Evolutionary conservation across 2,329 filamentous ascomycete species (phyloP), one percentile per base, ranked within the genome.

Genomic region (Aureobasidium sp.): DNA sequence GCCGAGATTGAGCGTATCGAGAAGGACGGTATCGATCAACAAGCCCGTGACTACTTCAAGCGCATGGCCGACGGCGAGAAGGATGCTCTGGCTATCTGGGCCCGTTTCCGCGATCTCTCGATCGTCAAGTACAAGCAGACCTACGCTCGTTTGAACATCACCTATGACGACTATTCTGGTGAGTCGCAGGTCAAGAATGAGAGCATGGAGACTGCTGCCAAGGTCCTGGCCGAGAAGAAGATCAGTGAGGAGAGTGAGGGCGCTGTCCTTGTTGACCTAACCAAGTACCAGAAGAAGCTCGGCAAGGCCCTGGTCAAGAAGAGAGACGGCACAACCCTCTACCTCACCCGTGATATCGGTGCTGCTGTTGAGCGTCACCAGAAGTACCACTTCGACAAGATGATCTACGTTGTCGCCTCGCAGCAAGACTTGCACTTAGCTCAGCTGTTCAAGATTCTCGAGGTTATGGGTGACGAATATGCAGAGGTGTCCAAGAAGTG

Each of bases 41-140:
- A 89, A 75, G 89, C 89, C 57, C 85, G 88, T 70, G 80, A 82
- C 56, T 87, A 86, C 73, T 87, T 87, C 77, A 87, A 85, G 78
- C 82, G 82, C 67, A 87, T 87, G 85, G 82, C 84, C 62, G 84
- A 87, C 55, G 82, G 84, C 34, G 81, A 87, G 66, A 71, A 77
- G 37, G 78, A 81, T 41, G 84, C 84, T 5, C 76, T 87, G 47
- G 79, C 79, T 26, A 78, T 87, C 63, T 87, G 84, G 84, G 80
- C 81, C 69, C 78, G 81, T 63, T 87, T 87, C 79, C 78, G 85
- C 71, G 82, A 86, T 57, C 75, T 86, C 48, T 86, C 82, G 66
- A 87, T 87, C 67, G 77, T 82, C 65, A 84, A 85, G 70, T 87
- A 87, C 75, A 84, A 82, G 72, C 74, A 84, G 68, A 86, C 84